Evolutionary conservation across 805 yeast species (phyloP).

Genomic region (Candida railenensis): DNA sequence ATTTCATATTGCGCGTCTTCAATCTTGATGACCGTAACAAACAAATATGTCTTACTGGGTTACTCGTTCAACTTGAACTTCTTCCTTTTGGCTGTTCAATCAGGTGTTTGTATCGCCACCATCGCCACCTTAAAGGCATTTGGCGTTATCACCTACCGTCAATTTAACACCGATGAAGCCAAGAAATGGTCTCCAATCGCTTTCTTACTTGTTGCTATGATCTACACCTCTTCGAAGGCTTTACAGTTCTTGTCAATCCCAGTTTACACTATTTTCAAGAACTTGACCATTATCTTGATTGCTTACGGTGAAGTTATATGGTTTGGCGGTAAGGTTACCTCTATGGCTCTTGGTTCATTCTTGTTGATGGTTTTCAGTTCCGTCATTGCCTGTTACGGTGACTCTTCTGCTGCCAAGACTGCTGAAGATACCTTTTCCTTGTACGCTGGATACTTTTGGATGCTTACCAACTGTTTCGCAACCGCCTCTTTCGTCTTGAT

Average conservation of each 20-base stretch:
- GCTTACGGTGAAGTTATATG: slow-evolving; percentile 98
- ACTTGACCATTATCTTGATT: slow-evolving; percentile 91
- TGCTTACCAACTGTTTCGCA: slow-evolving; percentile 91
- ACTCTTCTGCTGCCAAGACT: slow-evolving; percentile 43
- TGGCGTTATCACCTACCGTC: slow-evolving; percentile 83
- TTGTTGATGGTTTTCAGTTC: slow-evolving; percentile 91
- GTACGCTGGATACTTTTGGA: slow-evolving; percentile 89
- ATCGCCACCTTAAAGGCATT: slow-evolving; percentile 70
- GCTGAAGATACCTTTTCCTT: slow-evolving; percentile 45
- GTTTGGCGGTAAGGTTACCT: slow-evolving; percentile 90
- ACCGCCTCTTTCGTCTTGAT: slow-evolving; percentile 90
- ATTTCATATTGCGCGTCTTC: slow-evolving; percentile 89
- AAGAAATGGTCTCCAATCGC: slow-evolving; percentile 97
- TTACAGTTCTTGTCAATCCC: slow-evolving; percentile 89
- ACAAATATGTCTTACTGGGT: slow-evolving; percentile 87
- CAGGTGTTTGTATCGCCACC: slow-evolving; percentile 75
- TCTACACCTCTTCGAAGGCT: slow-evolving; percentile 95
- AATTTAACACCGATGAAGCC: slow-evolving; percentile 82
- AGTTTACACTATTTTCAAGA: slow-evolving; percentile 96
- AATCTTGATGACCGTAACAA: slow-evolving; percentile 95
- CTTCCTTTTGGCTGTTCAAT: slow-evolving; percentile 84
- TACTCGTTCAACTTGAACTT: slow-evolving; percentile 76
- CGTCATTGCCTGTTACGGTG: slow-evolving; percentile 94
- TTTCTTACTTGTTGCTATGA: slow-evolving; percentile 84
- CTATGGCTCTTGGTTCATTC: slow-evolving; percentile 89